Evolutionary conservation across 306 rosid species (phyloP), one percentile per base, ranked within the genome.

Genomic region (Corylus americana): DNA sequence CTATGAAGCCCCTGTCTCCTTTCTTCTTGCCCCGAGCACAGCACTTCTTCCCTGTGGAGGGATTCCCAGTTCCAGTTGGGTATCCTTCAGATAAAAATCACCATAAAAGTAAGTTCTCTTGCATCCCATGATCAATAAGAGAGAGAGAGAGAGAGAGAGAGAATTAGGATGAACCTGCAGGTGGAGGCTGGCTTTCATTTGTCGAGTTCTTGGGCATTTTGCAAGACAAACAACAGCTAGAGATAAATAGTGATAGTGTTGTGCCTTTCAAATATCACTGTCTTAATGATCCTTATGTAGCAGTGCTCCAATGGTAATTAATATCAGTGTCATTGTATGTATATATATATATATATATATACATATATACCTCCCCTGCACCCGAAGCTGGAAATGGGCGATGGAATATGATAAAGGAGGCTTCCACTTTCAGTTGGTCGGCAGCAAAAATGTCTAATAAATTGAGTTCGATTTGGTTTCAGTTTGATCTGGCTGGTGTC

Each of bases 1-100:
- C 96, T 47, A 91, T 85, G 88, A 91, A 93, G 74, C 96, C 86
- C 58, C 94, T 85, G 4, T 93, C 94, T 70, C 96, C 97, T 84
- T 81, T 89, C 81, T 78, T 89, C 87, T 82, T 89, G 0, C 88
- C 20, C 13, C 78, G n/a, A 2, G 70, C 18, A 74, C 85, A 58
- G 11, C 82, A 70, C 88, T 84, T 82, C 79, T 84, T 83, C 78
- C 47, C 84, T 39, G 86, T 10, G 35, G 86, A 89, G 4, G 89
- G 90, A 79, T 91, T 76, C 75, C 83, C 81, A 2, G 89, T 75
- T 74, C 83, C 81, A 4, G 89, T 82, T 64, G 97, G 97, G 82
- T 89, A 89, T 73, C 97, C 96, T 89, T 54, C 27, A 27, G 35
- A 66, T 39, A 5, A 68, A 11, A 22, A 31, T 22, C 25, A 39